A percentile compares a stretch with the other conserved stretches of the same genome.
Conservation (phyloP, 1,284 basidiomycete genomes). For the Trichosporon sp. region DNA sequence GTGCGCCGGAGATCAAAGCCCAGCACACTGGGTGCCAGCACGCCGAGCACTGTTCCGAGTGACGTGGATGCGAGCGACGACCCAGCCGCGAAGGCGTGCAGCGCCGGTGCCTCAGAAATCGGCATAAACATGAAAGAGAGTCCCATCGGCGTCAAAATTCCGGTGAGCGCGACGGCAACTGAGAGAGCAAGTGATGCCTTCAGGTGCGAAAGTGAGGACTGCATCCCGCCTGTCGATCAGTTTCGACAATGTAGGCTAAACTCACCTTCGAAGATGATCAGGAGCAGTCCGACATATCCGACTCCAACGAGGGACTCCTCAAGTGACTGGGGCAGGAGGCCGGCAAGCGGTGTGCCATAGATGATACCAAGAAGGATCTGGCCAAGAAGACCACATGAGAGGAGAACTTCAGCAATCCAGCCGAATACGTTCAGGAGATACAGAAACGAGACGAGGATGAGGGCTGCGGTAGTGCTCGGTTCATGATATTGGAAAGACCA, state of each 20-base stretch:
- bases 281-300: constrained; percentile 62
- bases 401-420: constrained; percentile 41
- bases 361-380: constrained; percentile 61
- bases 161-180: constrained; percentile 58
- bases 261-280: constrained; percentile 63
- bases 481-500: constrained; percentile 49
- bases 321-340: constrained; percentile 57
- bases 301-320: constrained; percentile 58
- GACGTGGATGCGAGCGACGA: constrained; percentile 62
- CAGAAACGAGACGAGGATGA: constrained; percentile 55
- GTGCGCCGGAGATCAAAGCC: constrained; percentile 57
- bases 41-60: constrained; percentile 63
- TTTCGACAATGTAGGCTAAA: not conserved
- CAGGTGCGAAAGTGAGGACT: constrained; percentile 56
- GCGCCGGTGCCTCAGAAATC: constrained; percentile 55
- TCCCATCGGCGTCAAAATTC: constrained; percentile 60
- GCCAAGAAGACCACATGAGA: constrained; percentile 57
- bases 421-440: constrained; percentile 54
- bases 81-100: constrained; percentile 62
- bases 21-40: constrained; percentile 51
- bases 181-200: constrained; percentile 59
- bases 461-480: constrained; percentile 45
- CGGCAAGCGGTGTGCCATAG: constrained; percentile 60
- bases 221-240: constrained; percentile 58
- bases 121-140: constrained; percentile 58